These are phyloP conservation scores for Tolypocladium inflatum DNA, from an alignment of 2,329 filamentous ascomycete species.

Conservation along the genomic window DNA sequence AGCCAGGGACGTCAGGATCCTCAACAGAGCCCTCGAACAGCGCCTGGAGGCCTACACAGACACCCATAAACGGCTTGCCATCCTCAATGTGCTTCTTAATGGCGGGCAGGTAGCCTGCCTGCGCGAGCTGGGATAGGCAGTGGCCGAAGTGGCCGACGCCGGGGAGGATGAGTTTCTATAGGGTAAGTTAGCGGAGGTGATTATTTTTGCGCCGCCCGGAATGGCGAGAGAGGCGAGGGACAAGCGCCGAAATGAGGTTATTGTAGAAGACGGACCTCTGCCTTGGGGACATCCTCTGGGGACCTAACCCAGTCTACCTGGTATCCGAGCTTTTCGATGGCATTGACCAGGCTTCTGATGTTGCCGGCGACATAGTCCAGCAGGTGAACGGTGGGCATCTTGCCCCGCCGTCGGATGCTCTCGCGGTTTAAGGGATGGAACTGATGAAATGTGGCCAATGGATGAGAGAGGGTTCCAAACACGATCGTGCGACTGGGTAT, in stretches of 20 bases:
- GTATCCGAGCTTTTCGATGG: constrained; percentile 92
- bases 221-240: not conserved
- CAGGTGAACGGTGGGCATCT: constrained; percentile 69
- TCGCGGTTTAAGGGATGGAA: not conserved
- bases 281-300: constrained; percentile 74
- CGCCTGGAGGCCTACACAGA: constrained; percentile 90
- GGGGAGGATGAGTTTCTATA: constrained; percentile 83
- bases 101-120: constrained; percentile 75
- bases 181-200: not conserved
- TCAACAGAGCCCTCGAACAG: constrained; percentile 83
- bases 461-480: not conserved
- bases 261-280: constrained; percentile 51
- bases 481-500: not conserved
- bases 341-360: constrained; percentile 90
- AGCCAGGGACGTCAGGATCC: constrained; percentile 58
- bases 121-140: constrained; percentile 75
- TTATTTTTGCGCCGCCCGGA: not conserved
- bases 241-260: not conserved
- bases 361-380: constrained; percentile 93
- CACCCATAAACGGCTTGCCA: constrained; percentile 97
- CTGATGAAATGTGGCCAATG: not conserved
- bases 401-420: constrained; percentile 13
- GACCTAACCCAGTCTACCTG: constrained; percentile 84
- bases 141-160: constrained; percentile 97
- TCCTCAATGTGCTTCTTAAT: constrained; percentile 73